A percentile compares a stretch with the other conserved stretches of the same genome.
Evolutionary conservation across 2,329 filamentous ascomycete species (phyloP).

Genomic region (Didymella exigua): DNA sequence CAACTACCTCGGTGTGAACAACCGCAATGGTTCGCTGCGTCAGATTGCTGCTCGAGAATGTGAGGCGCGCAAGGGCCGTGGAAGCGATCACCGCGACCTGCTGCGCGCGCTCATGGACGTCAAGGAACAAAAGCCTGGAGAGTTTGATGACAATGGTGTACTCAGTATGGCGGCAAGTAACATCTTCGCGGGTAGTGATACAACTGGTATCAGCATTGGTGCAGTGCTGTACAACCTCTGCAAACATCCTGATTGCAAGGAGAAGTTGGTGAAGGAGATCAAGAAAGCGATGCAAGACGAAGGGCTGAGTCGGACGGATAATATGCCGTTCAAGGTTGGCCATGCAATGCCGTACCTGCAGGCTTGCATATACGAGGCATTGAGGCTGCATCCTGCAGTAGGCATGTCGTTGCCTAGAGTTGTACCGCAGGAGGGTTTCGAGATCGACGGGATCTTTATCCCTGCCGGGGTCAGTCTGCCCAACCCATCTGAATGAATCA

Average conservation of each 20-base stretch:
- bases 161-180: constrained; percentile 45
- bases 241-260: constrained; percentile 21
- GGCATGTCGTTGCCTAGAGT: constrained; percentile 25
- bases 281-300: constrained; percentile 11
- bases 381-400: constrained; percentile 29
- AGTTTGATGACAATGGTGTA: constrained; percentile 46
- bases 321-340: constrained; percentile 20
- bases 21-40: constrained; percentile 42
- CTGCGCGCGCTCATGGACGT: constrained; percentile 46
- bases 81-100: constrained; percentile 42
- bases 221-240: constrained; percentile 30
- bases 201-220: constrained; percentile 48
- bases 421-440: constrained; percentile 22
- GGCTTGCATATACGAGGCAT: constrained; percentile 28
- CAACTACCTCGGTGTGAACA: constrained; percentile 44
- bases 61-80: constrained; percentile 11
- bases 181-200: constrained; percentile 52
- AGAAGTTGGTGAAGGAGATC: constrained; percentile 25
- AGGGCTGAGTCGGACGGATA: background rate
- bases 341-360: constrained; percentile 32
- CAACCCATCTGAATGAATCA: too few relatives aligned
- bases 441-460: constrained; percentile 17
- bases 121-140: constrained; percentile 43
- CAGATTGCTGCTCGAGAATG: constrained; percentile 33
- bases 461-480: constrained; percentile 17